A percentile compares a stretch with the other conserved stretches of the same genome.
Evolutionary conservation across 164 flowering plant species (phyloP).

Genomic region (Euptelea pleiosperma): DNA sequence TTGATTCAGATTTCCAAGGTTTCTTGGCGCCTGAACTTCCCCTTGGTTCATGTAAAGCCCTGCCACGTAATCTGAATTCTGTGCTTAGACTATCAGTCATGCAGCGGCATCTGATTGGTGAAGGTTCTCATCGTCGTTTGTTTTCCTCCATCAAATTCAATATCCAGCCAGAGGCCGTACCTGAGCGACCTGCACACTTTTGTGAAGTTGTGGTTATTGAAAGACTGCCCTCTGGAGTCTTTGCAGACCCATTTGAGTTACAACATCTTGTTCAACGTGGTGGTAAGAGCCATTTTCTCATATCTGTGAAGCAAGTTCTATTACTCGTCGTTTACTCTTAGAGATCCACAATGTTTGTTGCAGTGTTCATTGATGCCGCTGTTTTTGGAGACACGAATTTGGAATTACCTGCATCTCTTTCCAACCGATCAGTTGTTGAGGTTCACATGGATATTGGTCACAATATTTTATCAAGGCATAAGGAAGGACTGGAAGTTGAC

Average conservation of each 20-base stretch:
- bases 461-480: conserved; percentile 17
- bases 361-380: conserved; percentile 59
- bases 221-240: conserved; percentile 75
- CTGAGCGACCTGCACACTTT: conserved; percentile 25
- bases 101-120: conserved; percentile 55
- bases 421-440: conserved; percentile 72
- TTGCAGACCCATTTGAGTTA: conserved; percentile 94
- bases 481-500: conserved; percentile 34
- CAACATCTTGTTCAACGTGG: conserved; percentile 74
- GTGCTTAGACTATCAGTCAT: conserved; percentile 25
- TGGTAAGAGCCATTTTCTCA: conserved; percentile 35
- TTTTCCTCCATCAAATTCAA: conserved; percentile 42
- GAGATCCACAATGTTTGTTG: conserved; percentile 15
- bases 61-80: conserved; percentile 14
- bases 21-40: conserved; percentile 30
- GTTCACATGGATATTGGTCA: conserved; percentile 49
- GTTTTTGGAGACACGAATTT: conserved; percentile 92
- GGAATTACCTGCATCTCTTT: conserved; percentile 74
- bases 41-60: conserved; percentile 25
- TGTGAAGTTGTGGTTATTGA: conserved; percentile 60
- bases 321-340: background rate
- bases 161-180: conserved; percentile 17
- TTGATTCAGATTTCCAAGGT: conserved; percentile 42
- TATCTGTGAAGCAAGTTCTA: background rate
- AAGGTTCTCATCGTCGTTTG: conserved; percentile 87